Percentiles rank a stretch among this genome's conserved stretches.
Evolutionary conservation across 148 eudicot genomes (phyloP).

Genomic region (Simmondsia chinensis): DNA sequence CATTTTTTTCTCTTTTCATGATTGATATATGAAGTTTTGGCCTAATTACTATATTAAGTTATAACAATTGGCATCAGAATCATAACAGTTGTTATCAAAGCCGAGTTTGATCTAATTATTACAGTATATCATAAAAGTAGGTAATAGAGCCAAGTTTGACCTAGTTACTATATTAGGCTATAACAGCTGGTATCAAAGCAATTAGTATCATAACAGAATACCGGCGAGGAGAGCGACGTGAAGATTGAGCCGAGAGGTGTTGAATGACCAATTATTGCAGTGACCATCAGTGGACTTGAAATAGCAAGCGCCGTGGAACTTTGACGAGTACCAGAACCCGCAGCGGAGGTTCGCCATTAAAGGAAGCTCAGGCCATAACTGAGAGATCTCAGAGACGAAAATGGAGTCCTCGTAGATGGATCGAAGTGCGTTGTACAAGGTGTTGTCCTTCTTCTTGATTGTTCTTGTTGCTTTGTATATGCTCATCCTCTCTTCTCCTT

Average conservation of each 20-base stretch:
- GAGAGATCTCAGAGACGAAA: conserved; percentile 71
- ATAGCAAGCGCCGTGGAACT: conserved; percentile 56
- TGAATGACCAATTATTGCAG: conserved; percentile 76
- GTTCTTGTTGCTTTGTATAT: conserved; percentile 74
- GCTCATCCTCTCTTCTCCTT: conserved; percentile 24
- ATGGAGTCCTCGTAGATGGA: conserved; percentile 87
- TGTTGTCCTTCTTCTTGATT: conserved; percentile 52
- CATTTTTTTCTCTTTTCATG: too few relatives aligned
- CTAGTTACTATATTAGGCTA: too few relatives aligned
- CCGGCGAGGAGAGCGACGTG: conserved; percentile 85
- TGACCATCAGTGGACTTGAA: conserved; percentile 98
- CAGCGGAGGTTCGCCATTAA: conserved; percentile 83
- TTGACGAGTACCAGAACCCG: conserved; percentile 68
- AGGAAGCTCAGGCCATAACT: conserved; percentile 85
- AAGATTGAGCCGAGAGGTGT: conserved; percentile 81
- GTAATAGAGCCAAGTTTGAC: too few relatives aligned
- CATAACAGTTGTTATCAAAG: too few relatives aligned
- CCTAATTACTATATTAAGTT: too few relatives aligned
- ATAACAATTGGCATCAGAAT: too few relatives aligned
- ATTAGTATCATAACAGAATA: too few relatives aligned
- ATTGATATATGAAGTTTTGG: too few relatives aligned
- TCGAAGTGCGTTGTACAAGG: conserved; percentile 63
- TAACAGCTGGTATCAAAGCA: too few relatives aligned
- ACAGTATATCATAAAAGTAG: too few relatives aligned
- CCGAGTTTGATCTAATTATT: too few relatives aligned